Conservation (phyloP, 1,139 yeast species). For the Candida sanyaensis region DNA sequence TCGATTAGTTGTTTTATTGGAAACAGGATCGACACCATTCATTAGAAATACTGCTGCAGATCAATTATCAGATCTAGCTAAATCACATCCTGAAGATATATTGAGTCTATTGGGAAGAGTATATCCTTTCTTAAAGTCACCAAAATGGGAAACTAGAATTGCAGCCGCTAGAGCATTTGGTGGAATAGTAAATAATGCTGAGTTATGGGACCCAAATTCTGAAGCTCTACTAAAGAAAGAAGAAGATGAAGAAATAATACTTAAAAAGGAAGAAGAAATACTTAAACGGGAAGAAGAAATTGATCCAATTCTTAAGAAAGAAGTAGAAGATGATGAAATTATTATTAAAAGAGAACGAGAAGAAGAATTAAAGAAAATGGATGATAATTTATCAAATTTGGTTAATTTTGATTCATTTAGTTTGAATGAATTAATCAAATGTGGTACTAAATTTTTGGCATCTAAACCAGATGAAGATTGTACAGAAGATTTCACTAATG, state of each 20-base stretch:
- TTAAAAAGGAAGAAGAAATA: conserved; percentile 29
- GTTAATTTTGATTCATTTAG: conserved; percentile 66
- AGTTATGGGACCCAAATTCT: conserved; percentile 81
- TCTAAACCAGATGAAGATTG: conserved; percentile 55
- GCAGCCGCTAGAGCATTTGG: conserved; percentile 96
- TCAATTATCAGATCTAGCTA: conserved; percentile 91
- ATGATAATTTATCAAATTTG: conserved; percentile 48
- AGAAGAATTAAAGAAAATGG: conserved; percentile 48
- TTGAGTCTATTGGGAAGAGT: conserved; percentile 83
- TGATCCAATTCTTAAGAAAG: conserved; percentile 17
- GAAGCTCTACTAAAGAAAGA: conserved; percentile 27
- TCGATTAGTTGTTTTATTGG: conserved; percentile 75
- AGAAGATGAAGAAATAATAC: conserved; percentile 16
- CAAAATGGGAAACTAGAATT: conserved; percentile 94
- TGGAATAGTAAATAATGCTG: conserved; percentile 80
- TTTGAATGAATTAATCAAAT: conserved; percentile 60
- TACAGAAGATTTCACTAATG: conserved; percentile 14
- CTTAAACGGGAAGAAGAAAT: conserved; percentile 24
- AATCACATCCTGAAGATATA: conserved; percentile 92
- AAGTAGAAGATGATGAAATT: conserved; percentile 23
- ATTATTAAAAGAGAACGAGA: conserved; percentile 45
- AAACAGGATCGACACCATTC: conserved; percentile 93
- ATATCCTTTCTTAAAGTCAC: conserved; percentile 80
- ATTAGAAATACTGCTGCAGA: conserved; percentile 97
- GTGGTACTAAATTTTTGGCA: conserved; percentile 73